Conservation (phyloP, 768 basidiomycete species). For the Vishniacozyma victoriae region DNA sequence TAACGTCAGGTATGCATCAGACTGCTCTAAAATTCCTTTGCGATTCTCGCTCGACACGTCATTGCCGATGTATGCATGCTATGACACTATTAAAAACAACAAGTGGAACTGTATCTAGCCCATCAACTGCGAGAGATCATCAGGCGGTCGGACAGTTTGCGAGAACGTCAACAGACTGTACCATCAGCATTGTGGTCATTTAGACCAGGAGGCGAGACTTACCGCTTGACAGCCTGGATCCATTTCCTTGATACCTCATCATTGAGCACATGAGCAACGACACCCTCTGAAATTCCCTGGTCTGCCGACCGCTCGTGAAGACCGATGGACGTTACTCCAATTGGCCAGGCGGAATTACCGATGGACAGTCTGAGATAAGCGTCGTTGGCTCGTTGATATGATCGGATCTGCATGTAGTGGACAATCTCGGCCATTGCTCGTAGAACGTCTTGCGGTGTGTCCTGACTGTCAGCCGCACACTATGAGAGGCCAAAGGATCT, state of each 20-base stretch:
- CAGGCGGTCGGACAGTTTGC: slow-evolving; percentile 92
- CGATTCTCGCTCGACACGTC: too few species aligned
- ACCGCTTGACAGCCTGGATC: slow-evolving; percentile 95
- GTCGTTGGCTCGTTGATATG: slow-evolving; percentile 94
- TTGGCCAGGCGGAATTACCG: slow-evolving; percentile 99
- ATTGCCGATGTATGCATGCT: too few species aligned
- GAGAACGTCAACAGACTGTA: slow-evolving; percentile 84
- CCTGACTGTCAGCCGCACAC: slow-evolving; percentile 47
- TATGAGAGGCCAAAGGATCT: slow-evolving; percentile 41
- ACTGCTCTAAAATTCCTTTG: too few species aligned
- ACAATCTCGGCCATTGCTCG: slow-evolving; percentile 83
- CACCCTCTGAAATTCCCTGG: slow-evolving; percentile 95
- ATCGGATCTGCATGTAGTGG: slow-evolving; percentile 89
- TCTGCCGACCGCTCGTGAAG: slow-evolving; percentile 97
- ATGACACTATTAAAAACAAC: too few species aligned
- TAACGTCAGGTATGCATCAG: too few species aligned
- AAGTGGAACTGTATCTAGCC: too few species aligned
- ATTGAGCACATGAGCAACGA: slow-evolving; percentile 96
- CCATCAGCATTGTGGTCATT: background rate
- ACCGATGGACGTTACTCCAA: slow-evolving; percentile 99
- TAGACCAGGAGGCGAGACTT: background rate
- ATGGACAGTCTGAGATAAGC: slow-evolving; percentile 94
- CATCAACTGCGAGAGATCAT: slow-evolving; percentile 72
- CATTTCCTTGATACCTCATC: slow-evolving; percentile 99
- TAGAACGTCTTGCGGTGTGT: slow-evolving; percentile 77